These are phyloP conservation scores for Kodamaea anthophila DNA, from an alignment of 1,139 yeast genomes.

Conservation along the genomic window DNA sequence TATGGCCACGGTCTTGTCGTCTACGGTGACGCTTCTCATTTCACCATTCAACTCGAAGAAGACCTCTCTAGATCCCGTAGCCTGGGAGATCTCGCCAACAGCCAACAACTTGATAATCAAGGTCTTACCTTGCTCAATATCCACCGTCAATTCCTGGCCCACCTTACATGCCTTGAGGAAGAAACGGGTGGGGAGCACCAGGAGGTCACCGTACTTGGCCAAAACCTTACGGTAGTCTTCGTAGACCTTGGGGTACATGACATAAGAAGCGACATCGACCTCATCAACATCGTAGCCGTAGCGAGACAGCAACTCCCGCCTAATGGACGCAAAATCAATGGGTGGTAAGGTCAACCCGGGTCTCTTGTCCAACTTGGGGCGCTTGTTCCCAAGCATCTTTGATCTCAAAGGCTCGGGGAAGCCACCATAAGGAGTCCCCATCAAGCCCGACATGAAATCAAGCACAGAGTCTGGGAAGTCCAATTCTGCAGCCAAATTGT, in stretches of 20 bases:
- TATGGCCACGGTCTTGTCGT: constrained; percentile 78
- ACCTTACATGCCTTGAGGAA: constrained; percentile 82
- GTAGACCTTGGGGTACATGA: constrained; percentile 96
- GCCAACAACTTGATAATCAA: constrained; percentile 89
- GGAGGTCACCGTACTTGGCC: constrained; percentile 84
- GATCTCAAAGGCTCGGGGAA: constrained; percentile 98
- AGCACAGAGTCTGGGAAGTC: constrained; percentile 98
- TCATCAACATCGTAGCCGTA: constrained; percentile 62
- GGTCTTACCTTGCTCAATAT: constrained; percentile 91
- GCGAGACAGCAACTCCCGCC: constrained; percentile 63
- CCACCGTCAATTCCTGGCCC: constrained; percentile 84
- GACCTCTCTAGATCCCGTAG: constrained; percentile 91
- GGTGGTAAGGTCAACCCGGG: constrained; percentile 90
- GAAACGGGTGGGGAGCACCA: constrained; percentile 87
- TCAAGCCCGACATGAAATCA: constrained; percentile 97
- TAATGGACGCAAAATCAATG: constrained; percentile 65
- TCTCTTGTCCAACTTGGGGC: constrained; percentile 80
- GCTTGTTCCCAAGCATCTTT: constrained; percentile 73
- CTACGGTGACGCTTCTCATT: constrained; percentile 89
- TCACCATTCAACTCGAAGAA: constrained; percentile 98
- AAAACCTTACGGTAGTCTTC: constrained; percentile 73
- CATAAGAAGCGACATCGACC: constrained; percentile 87
- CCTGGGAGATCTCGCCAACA: constrained; percentile 77
- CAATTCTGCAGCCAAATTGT: constrained; percentile 77
- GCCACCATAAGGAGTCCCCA: constrained; percentile 99